Base-by-base conservation (phyloP, 495 filamentous ascomycete genomes). In the Tuber indicum region DNA sequence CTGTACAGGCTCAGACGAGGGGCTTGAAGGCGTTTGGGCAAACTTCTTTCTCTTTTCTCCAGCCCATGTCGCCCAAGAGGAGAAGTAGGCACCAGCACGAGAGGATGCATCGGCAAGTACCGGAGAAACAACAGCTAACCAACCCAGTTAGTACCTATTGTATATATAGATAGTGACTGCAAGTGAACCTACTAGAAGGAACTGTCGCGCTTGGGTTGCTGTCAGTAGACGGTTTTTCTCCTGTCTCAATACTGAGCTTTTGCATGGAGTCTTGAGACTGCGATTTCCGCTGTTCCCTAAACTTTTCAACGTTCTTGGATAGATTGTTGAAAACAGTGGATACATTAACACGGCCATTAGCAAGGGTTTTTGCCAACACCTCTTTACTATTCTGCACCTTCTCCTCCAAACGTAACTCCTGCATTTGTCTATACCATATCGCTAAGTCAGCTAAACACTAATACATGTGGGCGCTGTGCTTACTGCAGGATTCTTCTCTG, bases 31-130 rank as follows among this genome's bases (percentile, higher is more conserved):
- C 12, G 86, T 83, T 71, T 86, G 87, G 87, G 89, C 89, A 12
- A 89, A 88, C 21, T 84, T 84, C 82, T 92, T 93, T 71, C 91
- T 87, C 85, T 96, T 97, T 85, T 99, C 94, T 44, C 90, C 90
- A 9, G 95, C 95, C 96, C 96, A 99, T 3, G 89, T 86, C n/a
- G 94, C 91, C 96, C 96, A 98, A 42, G 93, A 96, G 72, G 91
- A 94, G 71, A 99, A 87, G 81, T 97, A 99, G 8, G 95, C 92
- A 26, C 93, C 89, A 16, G 95, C 95, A 78, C 91, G 91, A 78
- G 90, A 88, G 19, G 78, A 76, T 78, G 75, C 87, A 84, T 84
- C 88, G 84, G 77, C 84, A 81, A 82, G 72, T 47, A 78, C 72
- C 39, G 78, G 78, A 36, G 58, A 66, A 36, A 66, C 58, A 66